Conservation (phyloP, 1,139 yeast genomes). For the Candida dubliniensis region DNA sequence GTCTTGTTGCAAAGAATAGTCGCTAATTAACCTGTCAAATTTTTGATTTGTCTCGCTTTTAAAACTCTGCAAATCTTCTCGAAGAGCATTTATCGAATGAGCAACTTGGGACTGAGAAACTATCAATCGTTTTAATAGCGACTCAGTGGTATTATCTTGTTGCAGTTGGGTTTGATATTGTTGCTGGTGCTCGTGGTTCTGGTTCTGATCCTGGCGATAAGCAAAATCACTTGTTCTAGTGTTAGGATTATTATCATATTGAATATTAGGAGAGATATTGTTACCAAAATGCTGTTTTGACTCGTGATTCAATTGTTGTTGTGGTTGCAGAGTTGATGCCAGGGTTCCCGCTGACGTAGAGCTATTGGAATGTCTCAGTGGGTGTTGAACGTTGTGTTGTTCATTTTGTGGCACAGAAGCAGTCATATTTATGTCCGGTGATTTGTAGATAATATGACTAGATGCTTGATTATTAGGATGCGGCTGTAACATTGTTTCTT, state of each 20-base stretch:
- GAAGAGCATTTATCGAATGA: conserved; percentile 16
- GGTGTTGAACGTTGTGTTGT: conserved; percentile 1
- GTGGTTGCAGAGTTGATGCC: conserved; percentile 1
- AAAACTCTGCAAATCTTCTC: conserved; percentile 18
- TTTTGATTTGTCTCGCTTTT: conserved; percentile 15
- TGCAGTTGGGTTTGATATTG: not conserved
- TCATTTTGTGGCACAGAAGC: not conserved
- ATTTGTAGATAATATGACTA: conserved; percentile 2
- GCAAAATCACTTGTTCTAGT: too few relatives aligned
- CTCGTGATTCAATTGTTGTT: not conserved
- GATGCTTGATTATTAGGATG: not conserved
- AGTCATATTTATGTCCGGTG: conserved; percentile 1
- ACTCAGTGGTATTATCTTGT: not conserved
- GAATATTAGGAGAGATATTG: too few relatives aligned
- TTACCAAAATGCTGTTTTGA: too few relatives aligned
- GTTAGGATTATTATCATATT: too few relatives aligned
- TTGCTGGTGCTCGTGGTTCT: not conserved
- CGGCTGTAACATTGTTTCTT: not conserved
- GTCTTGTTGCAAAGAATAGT: not conserved
- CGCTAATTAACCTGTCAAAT: conserved; percentile 13
- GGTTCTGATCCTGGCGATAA: not conserved
- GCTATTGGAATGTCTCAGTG: not conserved
- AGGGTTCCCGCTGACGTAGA: not conserved
- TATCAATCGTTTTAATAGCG: conserved; percentile 6
- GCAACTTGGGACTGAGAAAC: conserved; percentile 12